Evolutionary conservation across 176 grass and related monocot genomes (phyloP), one percentile per base, ranked within the genome.

Genomic region (Juncus effusus): DNA sequence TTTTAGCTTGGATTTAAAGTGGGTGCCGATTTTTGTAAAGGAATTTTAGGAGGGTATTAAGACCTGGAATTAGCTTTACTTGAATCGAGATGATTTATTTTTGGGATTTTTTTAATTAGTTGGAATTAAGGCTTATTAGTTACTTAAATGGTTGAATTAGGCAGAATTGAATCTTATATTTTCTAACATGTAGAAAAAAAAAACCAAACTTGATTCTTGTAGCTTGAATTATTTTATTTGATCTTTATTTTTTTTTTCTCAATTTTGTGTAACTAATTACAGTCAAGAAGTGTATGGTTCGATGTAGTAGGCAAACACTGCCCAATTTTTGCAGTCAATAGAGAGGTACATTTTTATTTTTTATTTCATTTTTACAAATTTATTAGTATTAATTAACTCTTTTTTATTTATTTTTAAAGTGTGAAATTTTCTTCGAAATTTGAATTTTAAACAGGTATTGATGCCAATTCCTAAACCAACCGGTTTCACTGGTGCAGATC

Each of bases 301-400:
- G 94, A 99, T 73, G 83, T 99, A n/a, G 81, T 99, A 64, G 94
- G 94, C 49, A 82, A 75, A 64, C 82, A 97, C 74, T 93, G 94
- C 72, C 88, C 94, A 0, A 59, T 73, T 73, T 99, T 99, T 80
- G 83, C 94, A 1, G 94, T 90, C 52, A 93, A 99, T 75, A 77
- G 80, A 56, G 94, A 99, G 88, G 94, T 99, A 74, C 73, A 66
- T 14, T 71, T 57, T 44, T 49, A 59, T 59, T 61, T 3, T 40
- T 51, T 59, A 13, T 16, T 40, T 10, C 10, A 5, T 42, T 79
- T 28, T 28, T 28, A 28, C 19, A 28, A 28, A 28, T 28, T 28
- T 28, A 1, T 28, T 28, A 1, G 39, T 13, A 50, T 28, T 13
- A 12, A 16, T 28, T 2, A 13, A 81, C 47, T 4, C 38, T 64